Percentiles rank a stretch among this genome's conserved stretches.
These are phyloP conservation scores for Lasiodiplodia citricola DNA, from an alignment of 2,329 filamentous ascomycete species.

Conservation along the genomic window DNA sequence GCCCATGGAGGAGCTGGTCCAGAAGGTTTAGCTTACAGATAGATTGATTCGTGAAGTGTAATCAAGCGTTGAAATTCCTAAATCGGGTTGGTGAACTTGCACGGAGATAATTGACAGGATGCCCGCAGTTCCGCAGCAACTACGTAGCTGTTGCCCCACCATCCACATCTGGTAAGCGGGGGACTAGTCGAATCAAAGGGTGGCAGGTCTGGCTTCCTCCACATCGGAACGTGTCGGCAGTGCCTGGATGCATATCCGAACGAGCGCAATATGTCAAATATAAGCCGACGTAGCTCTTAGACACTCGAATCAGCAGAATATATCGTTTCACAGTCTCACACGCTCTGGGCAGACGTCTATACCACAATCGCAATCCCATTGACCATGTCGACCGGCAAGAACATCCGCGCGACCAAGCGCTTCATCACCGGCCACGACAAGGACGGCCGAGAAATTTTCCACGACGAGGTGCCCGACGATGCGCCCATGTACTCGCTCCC, in stretches of 20 bases:
- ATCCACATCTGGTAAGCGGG: conserved; percentile 3
- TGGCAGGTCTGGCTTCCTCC: conserved; percentile 14
- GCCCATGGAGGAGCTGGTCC: conserved; percentile 37
- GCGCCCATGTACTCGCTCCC: conserved; percentile 44
- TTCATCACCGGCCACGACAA: conserved; percentile 45
- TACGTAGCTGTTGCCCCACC: not conserved
- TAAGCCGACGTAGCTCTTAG: not conserved
- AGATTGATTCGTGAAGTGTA: not conserved
- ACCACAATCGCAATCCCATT: not conserved
- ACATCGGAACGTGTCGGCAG: conserved; percentile 20
- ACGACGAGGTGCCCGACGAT: conserved; percentile 42
- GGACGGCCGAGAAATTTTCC: conserved; percentile 45
- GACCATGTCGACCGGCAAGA: conserved; percentile 10
- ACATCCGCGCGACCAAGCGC: conserved; percentile 32
- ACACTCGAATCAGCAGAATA: not conserved
- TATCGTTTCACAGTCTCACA: not conserved
- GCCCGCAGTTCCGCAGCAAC: conserved; percentile 5
- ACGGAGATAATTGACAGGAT: not conserved
- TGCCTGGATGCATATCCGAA: not conserved
- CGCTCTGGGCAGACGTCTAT: not conserved
- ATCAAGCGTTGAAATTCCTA: conserved; percentile 1
- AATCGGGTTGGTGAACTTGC: not conserved
- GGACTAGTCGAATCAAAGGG: not conserved
- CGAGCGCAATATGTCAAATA: not conserved
- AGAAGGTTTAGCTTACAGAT: conserved; percentile 28